A percentile compares a stretch with the other conserved stretches of the same genome.
Conservation (phyloP, 106 monocot species). For the Dendrobium huoshanense region DNA sequence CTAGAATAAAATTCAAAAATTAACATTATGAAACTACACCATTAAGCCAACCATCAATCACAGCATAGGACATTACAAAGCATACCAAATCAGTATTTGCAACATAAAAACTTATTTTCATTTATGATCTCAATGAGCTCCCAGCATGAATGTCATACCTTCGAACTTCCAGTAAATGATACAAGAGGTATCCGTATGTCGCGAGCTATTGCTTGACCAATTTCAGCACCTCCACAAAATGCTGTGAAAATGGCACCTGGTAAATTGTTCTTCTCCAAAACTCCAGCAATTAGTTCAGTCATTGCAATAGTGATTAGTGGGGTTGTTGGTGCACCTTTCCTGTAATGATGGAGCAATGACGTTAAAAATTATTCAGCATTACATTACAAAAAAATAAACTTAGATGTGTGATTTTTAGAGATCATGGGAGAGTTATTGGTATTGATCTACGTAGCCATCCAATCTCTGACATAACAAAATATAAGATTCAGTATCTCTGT, state of each 20-base stretch:
- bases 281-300: constrained; percentile 75
- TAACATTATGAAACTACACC: not conserved
- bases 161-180: constrained; percentile 92
- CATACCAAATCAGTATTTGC: not conserved
- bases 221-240: constrained; percentile 87
- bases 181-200: constrained; percentile 77
- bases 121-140: not conserved
- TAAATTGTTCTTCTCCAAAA: constrained; percentile 88
- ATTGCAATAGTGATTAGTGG: constrained; percentile 89
- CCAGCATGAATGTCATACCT: constrained; percentile 29
- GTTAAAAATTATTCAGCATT: not conserved
- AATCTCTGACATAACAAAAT: too few relatives aligned
- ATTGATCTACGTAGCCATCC: too few relatives aligned
- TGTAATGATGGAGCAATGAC: constrained; percentile 5
- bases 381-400: not conserved
- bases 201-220: constrained; percentile 84
- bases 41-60: not conserved
- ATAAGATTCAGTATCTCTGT: too few relatives aligned
- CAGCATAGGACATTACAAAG: too few relatives aligned
- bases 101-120: not conserved
- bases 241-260: constrained; percentile 94
- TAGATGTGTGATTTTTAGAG: not conserved
- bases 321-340: constrained; percentile 99
- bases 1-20: not conserved
- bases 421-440: too few relatives aligned